Percentiles rank a stretch among this genome's conserved stretches.
Conservation (phyloP, 1,284 basidiomycete species). For the Athelia psychrophila region DNA sequence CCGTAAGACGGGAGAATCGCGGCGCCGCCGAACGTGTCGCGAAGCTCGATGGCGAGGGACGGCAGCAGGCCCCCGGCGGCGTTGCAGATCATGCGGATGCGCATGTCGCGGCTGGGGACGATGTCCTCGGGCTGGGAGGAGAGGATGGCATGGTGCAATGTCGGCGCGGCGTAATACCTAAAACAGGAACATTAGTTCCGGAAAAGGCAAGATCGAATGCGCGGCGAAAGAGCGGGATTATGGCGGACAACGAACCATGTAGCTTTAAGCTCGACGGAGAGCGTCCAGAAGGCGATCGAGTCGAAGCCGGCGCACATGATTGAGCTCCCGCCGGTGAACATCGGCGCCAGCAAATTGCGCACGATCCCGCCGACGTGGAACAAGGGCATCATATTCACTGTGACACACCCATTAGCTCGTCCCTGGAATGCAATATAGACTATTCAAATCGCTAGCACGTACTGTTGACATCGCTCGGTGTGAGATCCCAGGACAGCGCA, state of each 20-base stretch:
- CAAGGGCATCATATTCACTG: conserved; percentile 66
- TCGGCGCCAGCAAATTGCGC: conserved; percentile 58
- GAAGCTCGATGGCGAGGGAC: conserved; percentile 37
- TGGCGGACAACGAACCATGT: conserved; percentile 61
- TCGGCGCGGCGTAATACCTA: conserved; percentile 48
- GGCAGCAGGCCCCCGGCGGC: conserved; percentile 44
- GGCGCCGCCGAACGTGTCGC: conserved; percentile 33
- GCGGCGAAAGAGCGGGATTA: too few species aligned
- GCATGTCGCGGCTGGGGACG: conserved; percentile 28
- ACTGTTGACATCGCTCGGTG: conserved; percentile 40
- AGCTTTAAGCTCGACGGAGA: conserved; percentile 41
- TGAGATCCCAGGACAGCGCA: conserved; percentile 55
- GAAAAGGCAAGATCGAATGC: background rate
- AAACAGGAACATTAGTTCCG: background rate
- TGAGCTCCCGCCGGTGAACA: conserved; percentile 54
- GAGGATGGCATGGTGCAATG: conserved; percentile 44
- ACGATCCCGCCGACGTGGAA: conserved; percentile 69
- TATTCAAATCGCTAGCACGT: conserved; percentile 13
- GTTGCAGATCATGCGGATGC: conserved; percentile 44
- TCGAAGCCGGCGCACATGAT: conserved; percentile 61
- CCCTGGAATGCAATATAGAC: background rate
- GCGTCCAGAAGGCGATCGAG: conserved; percentile 57
- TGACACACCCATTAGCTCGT: background rate
- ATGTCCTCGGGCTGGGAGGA: conserved; percentile 33
- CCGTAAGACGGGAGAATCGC: conserved; percentile 44